These are phyloP conservation scores for Cladosporium colombiae DNA, from an alignment of 2,329 filamentous ascomycete species.

Conservation along the genomic window DNA sequence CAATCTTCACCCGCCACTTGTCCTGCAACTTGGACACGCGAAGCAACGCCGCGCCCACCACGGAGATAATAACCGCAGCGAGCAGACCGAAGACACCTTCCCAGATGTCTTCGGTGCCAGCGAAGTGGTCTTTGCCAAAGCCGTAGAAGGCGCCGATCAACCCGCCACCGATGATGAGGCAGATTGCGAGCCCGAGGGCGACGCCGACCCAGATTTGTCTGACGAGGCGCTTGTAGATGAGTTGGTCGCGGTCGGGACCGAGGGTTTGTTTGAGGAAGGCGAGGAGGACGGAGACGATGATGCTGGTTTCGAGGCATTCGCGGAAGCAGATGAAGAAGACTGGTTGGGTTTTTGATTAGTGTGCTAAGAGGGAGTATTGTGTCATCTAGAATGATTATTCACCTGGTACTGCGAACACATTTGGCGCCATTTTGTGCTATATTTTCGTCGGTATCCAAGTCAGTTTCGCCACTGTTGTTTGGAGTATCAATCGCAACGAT, in stretches of 20 bases:
- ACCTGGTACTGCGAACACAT: conserved; percentile 73
- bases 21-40: conserved; percentile 80
- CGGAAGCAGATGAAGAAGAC: conserved; percentile 91
- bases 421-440: conserved; percentile 54
- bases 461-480: no score
- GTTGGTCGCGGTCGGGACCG: conserved; percentile 61
- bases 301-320: conserved; percentile 78
- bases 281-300: conserved; percentile 84
- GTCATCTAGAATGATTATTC: not conserved
- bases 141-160: conserved; percentile 75
- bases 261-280: conserved; percentile 83
- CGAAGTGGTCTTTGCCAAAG: conserved; percentile 67
- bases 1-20: conserved; percentile 85
- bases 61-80: conserved; percentile 74
- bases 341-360: conserved; percentile 26
- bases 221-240: conserved; percentile 59
- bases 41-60: conserved; percentile 78
- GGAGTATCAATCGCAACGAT: no score
- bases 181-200: conserved; percentile 62
- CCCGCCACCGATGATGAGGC: conserved; percentile 64
- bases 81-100: conserved; percentile 69
- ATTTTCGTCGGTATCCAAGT: not conserved
- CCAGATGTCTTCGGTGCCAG: conserved; percentile 71
- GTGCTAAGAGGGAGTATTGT: not conserved
- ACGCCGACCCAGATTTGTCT: conserved; percentile 66